Base-by-base conservation (phyloP, 2,329 filamentous ascomycete genomes). In the Pseudogymnoascus sp. region DNA sequence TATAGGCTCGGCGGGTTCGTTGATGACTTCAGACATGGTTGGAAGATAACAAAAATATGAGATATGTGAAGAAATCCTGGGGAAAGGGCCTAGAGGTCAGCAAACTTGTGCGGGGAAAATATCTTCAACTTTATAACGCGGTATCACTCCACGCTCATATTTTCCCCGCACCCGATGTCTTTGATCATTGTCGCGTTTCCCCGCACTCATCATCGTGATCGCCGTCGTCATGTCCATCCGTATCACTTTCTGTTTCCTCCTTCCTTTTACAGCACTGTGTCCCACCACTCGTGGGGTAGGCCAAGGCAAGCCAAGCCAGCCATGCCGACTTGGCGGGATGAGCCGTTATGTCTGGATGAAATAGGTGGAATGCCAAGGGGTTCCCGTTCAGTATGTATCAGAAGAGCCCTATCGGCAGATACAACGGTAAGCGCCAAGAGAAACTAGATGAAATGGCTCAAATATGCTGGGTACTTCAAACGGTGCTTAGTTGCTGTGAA, bases 1-100 rank as follows among this genome's bases (percentile, higher is more conserved):
- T 63, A 90, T 73, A 15, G 87, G 85, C 65, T 89, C 87, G 61
- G 88, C 87, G 11, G 82, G 79, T 42, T 60, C 56, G 29, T 15
- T 7, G 26, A 10, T 19, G 46, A 9, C 11, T 53, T 53, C 26
- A 53, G 46, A 53, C 46, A 31, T 53, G 23, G 26, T 53, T 53
- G 46, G 46, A 31, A 53, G 9, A 5, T 17, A 17, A 31, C n/a
- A 53, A 19, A 31, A 53, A 21, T 53, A 53, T 31, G 7, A 17
- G 46, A 53, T 53, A 19, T 17, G 46, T 53, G 26, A 31, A 19
- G 26, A 31, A 17, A 53, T n/a, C 10, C 21, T 53, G 13, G 21
- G 21, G 21, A n/a, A 23, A 23, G 7, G 15, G 9, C 46, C 19
- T 31, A 19, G n/a, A 53, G 46, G 17, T 53, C 46, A 11, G 46